A percentile compares a stretch with the other conserved stretches of the same genome.
Conservation (phyloP, 2,329 filamentous ascomycete genomes). For the Fusarium liriodendri region DNA sequence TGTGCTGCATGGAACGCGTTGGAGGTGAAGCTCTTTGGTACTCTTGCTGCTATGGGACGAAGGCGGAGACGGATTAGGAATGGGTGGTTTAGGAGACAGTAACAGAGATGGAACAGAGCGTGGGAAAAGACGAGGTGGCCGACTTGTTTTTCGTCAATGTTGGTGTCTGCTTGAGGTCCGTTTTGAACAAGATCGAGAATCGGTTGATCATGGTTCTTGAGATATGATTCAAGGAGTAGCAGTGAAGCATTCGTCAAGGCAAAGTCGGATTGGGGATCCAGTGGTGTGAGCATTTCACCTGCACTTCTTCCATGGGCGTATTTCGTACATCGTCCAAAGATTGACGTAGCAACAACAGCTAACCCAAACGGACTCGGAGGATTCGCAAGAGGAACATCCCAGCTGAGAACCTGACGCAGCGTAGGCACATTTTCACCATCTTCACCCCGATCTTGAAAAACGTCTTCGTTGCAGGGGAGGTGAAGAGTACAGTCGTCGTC, state of each 20-base stretch:
- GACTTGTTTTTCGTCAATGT: slow-evolving; percentile 10
- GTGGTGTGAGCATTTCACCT: background rate
- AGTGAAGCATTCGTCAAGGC: background rate
- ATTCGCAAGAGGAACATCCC: background rate
- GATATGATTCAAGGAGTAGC: background rate
- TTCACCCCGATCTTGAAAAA: background rate
- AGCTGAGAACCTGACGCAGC: slow-evolving; percentile 15
- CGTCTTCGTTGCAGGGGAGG: slow-evolving; percentile 42
- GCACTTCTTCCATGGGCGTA: background rate
- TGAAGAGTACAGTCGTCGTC: slow-evolving; percentile 48
- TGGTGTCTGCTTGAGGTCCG: background rate
- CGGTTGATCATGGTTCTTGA: background rate
- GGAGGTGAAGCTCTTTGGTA: background rate
- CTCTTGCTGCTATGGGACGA: background rate
- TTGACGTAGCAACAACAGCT: background rate
- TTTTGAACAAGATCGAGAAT: slow-evolving; percentile 13
- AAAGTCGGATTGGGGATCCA: background rate
- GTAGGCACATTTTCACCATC: slow-evolving; percentile 10
- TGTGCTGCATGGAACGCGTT: background rate
- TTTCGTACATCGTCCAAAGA: background rate
- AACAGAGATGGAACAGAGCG: slow-evolving; percentile 27
- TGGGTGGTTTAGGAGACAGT: slow-evolving; percentile 64
- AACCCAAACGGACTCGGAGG: background rate
- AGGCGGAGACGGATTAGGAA: slow-evolving; percentile 55
- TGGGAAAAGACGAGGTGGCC: slow-evolving; percentile 26